Percentiles rank a stretch among this genome's conserved stretches.
These are phyloP conservation scores for Xylaria sp. DNA, from an alignment of 2,329 filamentous ascomycete species.

Conservation along the genomic window DNA sequence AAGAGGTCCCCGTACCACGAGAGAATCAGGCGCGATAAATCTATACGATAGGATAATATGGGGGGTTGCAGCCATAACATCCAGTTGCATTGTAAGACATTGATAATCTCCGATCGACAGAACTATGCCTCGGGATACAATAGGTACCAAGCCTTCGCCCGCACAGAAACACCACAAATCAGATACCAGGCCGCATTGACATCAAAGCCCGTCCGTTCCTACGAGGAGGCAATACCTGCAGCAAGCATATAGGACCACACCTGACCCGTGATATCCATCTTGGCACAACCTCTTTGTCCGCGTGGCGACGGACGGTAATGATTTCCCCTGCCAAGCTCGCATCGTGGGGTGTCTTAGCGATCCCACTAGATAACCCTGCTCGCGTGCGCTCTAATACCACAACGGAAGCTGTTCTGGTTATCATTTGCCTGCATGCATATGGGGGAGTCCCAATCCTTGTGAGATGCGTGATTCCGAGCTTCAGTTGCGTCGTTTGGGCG, in stretches of 20 bases:
- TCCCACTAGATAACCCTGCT: conserved; percentile 24
- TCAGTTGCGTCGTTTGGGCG: conserved; percentile 30
- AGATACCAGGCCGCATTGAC: conserved; percentile 5
- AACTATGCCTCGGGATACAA: conserved; percentile 7
- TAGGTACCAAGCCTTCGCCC: neutral
- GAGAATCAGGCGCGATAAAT: conserved; percentile 7
- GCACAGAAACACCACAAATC: neutral
- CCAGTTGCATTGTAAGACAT: conserved; percentile 4
- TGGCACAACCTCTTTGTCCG: conserved; percentile 14
- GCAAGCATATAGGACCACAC: conserved; percentile 1
- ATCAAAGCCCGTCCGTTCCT: neutral
- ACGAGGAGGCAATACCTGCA: neutral
- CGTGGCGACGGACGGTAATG: conserved; percentile 11
- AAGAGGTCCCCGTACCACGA: neutral
- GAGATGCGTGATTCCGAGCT: conserved; percentile 32
- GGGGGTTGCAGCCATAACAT: conserved; percentile 9
- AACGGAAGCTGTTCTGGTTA: conserved; percentile 34
- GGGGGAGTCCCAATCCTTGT: conserved; percentile 13
- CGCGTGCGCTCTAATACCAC: conserved; percentile 31
- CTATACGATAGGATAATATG: neutral
- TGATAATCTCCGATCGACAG: conserved; percentile 4
- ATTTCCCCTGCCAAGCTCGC: conserved; percentile 35
- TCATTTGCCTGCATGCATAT: conserved; percentile 17
- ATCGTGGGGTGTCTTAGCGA: conserved; percentile 35
- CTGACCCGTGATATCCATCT: conserved; percentile 22